These are phyloP conservation scores for Solanum arcanum DNA, from an alignment of 257 asterid genomes.

Conservation along the genomic window DNA sequence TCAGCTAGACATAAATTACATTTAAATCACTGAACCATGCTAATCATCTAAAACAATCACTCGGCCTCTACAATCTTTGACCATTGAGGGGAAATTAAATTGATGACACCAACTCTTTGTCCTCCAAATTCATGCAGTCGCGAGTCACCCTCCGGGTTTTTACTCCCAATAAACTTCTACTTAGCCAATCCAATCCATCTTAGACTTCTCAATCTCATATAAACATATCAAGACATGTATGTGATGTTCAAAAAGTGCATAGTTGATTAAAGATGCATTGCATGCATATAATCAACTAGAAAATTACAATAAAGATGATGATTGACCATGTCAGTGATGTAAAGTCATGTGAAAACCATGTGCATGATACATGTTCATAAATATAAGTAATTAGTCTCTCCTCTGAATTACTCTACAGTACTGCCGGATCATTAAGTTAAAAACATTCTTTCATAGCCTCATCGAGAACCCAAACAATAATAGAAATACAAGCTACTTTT, in stretches of 20 bases:
- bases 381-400: not conserved
- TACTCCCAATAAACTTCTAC: not conserved
- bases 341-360: not conserved
- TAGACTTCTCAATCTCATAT: not conserved
- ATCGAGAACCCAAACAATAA: not conserved
- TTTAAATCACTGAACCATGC: not conserved
- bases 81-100: not conserved
- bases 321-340: not conserved
- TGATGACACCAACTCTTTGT: not conserved
- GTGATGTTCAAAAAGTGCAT: not conserved
- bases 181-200: not conserved
- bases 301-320: not conserved
- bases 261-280: not conserved
- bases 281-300: not conserved
- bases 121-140: not conserved
- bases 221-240: not conserved
- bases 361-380: not conserved
- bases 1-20: not conserved
- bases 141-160: not conserved
- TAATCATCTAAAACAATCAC: not conserved
- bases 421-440: not conserved
- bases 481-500: not conserved
- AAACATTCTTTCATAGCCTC: not conserved
- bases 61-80: not conserved
- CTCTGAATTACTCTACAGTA: not conserved